phyloP scores from a whole-genome alignment of 768 basidiomycete species.

The Trametes cinnabarina region DNA sequence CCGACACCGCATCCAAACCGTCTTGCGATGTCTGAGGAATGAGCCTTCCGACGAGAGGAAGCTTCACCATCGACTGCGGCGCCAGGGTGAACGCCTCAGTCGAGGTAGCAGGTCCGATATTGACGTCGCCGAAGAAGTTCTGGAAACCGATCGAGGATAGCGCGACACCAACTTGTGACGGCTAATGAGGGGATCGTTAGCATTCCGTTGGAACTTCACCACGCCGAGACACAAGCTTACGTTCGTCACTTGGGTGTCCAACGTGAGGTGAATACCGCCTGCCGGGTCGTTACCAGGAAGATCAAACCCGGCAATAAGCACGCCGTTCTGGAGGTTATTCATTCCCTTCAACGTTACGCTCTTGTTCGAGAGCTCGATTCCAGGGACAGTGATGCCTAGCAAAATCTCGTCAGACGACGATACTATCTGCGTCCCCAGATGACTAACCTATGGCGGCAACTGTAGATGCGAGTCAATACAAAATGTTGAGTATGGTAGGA shows the following conservation, averaged over 20 bases:
- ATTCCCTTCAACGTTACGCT: constrained; percentile 65
- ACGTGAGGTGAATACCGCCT: constrained; percentile 67
- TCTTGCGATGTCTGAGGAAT: constrained; percentile 53
- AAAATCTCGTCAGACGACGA: background rate
- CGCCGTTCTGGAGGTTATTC: constrained; percentile 62
- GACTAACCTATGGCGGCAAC: background rate
- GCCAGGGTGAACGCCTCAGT: constrained; percentile 49
- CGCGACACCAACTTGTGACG: constrained; percentile 72
- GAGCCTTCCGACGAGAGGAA: constrained; percentile 61
- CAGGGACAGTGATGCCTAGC: constrained; percentile 55
- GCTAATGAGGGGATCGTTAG: constrained; percentile 42
- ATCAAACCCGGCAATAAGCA: constrained; percentile 65
- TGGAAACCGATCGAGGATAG: constrained; percentile 61
- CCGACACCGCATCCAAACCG: constrained; percentile 58
- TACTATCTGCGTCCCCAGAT: too few relatives aligned
- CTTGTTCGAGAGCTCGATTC: constrained; percentile 54
- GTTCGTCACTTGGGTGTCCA: constrained; percentile 58
- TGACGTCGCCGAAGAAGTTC: constrained; percentile 48
- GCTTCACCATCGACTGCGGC: constrained; percentile 49
- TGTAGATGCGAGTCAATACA: background rate
- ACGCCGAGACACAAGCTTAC: too few relatives aligned
- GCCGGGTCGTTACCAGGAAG: constrained; percentile 67
- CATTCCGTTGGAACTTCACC: too few relatives aligned
- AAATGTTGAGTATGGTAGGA: background rate
- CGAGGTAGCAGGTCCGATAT: constrained; percentile 59